Evolutionary conservation across 2,329 filamentous ascomycete species (phyloP).

Genomic region (Tolypocladium amazonense): DNA sequence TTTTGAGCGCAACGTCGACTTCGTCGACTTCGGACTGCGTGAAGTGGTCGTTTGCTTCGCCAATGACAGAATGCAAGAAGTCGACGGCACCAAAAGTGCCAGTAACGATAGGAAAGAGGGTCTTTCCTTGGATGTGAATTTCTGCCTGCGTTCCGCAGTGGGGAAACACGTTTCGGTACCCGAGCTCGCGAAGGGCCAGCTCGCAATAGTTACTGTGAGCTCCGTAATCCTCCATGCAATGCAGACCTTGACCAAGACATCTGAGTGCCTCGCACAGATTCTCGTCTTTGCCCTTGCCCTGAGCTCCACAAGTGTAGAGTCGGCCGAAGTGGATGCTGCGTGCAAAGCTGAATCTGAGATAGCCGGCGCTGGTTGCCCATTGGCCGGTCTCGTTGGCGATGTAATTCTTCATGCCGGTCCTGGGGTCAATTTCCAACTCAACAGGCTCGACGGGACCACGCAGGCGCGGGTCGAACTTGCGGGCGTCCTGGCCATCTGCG

Average conservation of each 20-base stretch:
- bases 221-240: slow-evolving; percentile 70
- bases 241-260: slow-evolving; percentile 64
- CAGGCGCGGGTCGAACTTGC: slow-evolving; percentile 69
- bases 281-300: slow-evolving; percentile 53
- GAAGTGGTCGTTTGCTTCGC: slow-evolving; percentile 74
- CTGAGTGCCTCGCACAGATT: slow-evolving; percentile 73
- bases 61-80: slow-evolving; percentile 68
- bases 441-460: slow-evolving; percentile 64
- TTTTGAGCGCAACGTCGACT: slow-evolving; percentile 63
- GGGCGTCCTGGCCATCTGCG: slow-evolving; percentile 76
- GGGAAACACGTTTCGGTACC: slow-evolving; percentile 70
- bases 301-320: slow-evolving; percentile 57
- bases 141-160: slow-evolving; percentile 60
- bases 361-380: slow-evolving; percentile 86
- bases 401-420: slow-evolving; percentile 98
- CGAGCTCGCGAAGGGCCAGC: slow-evolving; percentile 64
- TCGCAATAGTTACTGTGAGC: slow-evolving; percentile 81
- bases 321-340: slow-evolving; percentile 70
- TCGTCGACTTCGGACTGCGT: slow-evolving; percentile 78
- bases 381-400: slow-evolving; percentile 81
- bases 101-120: slow-evolving; percentile 65
- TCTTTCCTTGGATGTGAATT: slow-evolving; percentile 51
- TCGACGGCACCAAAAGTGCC: slow-evolving; percentile 70
- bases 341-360: slow-evolving; percentile 64
- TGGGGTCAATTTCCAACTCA: slow-evolving; percentile 62